phyloP scores from a whole-genome alignment of 148 eudicot species.

The Cornus controversa region DNA sequence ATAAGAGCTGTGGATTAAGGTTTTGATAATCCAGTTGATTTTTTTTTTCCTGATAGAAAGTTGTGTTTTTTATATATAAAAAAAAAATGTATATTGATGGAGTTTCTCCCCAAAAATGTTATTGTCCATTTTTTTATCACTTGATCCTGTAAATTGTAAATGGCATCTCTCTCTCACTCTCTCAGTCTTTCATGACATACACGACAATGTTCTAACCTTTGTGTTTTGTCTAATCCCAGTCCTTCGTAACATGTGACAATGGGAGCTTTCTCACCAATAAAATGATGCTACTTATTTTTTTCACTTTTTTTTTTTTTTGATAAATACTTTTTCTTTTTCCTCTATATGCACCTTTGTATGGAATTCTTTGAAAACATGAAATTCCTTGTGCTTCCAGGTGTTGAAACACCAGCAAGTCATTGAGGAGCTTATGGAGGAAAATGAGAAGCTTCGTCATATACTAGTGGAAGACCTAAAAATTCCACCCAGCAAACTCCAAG shows the following conservation, averaged over 20 bases:
- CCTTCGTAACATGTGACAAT: background rate
- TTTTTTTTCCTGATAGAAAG: background rate
- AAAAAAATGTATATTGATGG: too few relatives aligned
- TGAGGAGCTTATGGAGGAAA: conserved; percentile 81
- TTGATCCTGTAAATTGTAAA: background rate
- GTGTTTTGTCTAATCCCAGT: background rate
- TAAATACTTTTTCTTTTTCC: too few relatives aligned
- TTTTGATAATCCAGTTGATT: background rate
- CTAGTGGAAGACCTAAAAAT: conserved; percentile 81
- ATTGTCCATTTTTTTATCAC: background rate
- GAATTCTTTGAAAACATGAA: background rate
- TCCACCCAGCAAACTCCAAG: conserved; percentile 55
- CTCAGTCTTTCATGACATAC: too few relatives aligned
- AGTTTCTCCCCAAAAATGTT: background rate
- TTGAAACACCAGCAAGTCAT: conserved; percentile 81
- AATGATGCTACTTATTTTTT: too few relatives aligned
- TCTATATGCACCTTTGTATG: too few relatives aligned
- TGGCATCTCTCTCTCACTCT: too few relatives aligned
- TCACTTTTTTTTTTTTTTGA: too few relatives aligned
- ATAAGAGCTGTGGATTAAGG: background rate
- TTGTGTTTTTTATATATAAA: background rate
- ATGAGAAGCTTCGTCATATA: conserved; percentile 74
- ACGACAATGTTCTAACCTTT: background rate
- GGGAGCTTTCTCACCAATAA: background rate
- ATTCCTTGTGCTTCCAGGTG: conserved; percentile 43